Percentiles rank a stretch among this genome's conserved stretches.
Evolutionary conservation across 768 basidiomycete species (phyloP).

Genomic region (Rhodocollybia butyracea): DNA sequence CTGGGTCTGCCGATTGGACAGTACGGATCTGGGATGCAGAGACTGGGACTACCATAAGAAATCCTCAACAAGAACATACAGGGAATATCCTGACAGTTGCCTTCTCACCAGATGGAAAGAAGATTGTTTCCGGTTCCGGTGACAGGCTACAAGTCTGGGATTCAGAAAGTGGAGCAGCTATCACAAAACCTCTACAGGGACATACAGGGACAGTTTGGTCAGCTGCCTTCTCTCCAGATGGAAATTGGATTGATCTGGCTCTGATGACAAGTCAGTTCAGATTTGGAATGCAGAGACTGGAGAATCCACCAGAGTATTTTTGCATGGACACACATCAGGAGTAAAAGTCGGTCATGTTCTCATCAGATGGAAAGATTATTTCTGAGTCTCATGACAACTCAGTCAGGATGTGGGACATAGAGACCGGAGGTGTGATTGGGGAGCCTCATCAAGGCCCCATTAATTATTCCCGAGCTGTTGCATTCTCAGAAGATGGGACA

Average conservation of each 20-base stretch:
- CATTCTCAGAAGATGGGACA: background rate
- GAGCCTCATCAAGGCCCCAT: too few relatives aligned
- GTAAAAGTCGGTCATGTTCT: background rate
- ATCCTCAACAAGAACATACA: constrained; percentile 7
- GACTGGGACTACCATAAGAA: constrained; percentile 23
- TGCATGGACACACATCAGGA: background rate
- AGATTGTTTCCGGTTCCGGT: background rate
- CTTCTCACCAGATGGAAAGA: background rate
- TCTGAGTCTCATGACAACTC: background rate
- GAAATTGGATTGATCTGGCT: background rate
- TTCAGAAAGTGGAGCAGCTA: background rate
- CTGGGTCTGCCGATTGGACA: background rate
- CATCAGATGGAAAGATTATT: background rate
- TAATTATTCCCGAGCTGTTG: background rate
- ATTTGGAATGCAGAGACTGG: background rate
- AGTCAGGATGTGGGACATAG: background rate
- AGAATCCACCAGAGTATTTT: background rate
- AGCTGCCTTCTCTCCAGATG: background rate
- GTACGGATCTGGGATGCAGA: constrained; percentile 16
- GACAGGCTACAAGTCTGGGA: background rate
- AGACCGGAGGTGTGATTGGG: too few relatives aligned
- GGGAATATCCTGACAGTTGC: background rate
- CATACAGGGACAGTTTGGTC: background rate
- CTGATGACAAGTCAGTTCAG: background rate
- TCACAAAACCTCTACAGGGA: background rate